Evolutionary conservation across 805 yeast genomes (phyloP), one percentile per base, ranked within the genome.

Genomic region (Suhomyces sp.): DNA sequence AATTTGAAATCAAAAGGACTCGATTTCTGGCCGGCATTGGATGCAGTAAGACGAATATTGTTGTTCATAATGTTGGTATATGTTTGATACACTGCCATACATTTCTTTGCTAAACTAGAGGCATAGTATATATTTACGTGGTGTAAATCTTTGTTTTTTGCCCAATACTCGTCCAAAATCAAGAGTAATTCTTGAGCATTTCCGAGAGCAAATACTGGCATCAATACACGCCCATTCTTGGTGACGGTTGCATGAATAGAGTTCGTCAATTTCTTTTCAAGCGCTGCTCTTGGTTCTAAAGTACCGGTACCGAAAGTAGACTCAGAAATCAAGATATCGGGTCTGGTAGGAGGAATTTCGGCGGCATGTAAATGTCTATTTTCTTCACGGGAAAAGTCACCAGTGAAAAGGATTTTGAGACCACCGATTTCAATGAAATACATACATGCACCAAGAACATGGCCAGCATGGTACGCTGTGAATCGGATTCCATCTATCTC

Each of bases 381-480:
- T 52, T 86, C 88, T 58, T 91, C 98, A 51, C 99, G 73, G 3
- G 98, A 91, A 54, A 87, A 93, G 60, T 93, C 99, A 38, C 99
- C 99, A 0, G 99, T 93, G 56, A 91, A 93, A 33, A 93, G 60
- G 0, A 88, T 72, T 47, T 87, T 85, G 40, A 91, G 65, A 0
- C 97, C 97, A 13, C 96, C 96, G 50, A 93, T 83, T 59, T 93
- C 99, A 31, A 93, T 77, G 46, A 93, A 81, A 59, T 82, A 93
- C 98, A 93, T 93, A 9, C 98, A 96, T 8, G 98, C 98, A 36
- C 99, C 99, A 28, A 93, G 68, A 9, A 93, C 99, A 71, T 93
- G 99, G n/a, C 99, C 99, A 6, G 99, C 99, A 64, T 91, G 99
- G 59, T 83, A 93, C 1, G 98, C 98, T 1, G 98, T 93, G 66